Evolutionary conservation across 2,329 filamentous ascomycete genomes (phyloP).

Genomic region (Colletotrichum graminicola): DNA sequence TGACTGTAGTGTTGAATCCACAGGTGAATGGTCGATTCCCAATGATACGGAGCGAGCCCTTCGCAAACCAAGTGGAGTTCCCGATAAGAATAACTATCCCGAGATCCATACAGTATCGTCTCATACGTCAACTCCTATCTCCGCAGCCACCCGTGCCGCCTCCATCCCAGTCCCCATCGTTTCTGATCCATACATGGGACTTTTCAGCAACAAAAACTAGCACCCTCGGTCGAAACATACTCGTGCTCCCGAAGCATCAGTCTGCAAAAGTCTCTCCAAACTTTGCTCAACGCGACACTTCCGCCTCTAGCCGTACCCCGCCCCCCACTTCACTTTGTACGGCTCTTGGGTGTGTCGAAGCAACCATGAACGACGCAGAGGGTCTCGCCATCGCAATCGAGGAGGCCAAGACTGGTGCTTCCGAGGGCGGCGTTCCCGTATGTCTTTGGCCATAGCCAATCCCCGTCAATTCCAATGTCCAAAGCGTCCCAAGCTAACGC

Average conservation of each 20-base stretch:
- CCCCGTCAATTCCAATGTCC: no score
- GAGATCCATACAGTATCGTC: conserved; percentile 13
- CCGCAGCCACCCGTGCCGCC: conserved; percentile 14
- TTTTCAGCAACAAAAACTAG: conserved; percentile 9
- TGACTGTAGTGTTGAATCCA: background rate
- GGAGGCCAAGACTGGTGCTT: conserved; percentile 36
- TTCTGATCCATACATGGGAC: background rate
- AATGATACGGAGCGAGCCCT: background rate
- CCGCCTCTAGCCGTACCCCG: background rate
- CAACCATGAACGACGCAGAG: conserved; percentile 37
- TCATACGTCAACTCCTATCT: conserved; percentile 26
- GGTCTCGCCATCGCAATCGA: conserved; percentile 41
- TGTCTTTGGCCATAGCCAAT: background rate
- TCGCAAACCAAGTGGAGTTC: conserved; percentile 21
- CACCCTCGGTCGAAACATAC: background rate
- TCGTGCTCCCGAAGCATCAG: background rate
- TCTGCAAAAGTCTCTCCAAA: background rate
- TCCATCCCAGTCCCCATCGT: conserved; percentile 5
- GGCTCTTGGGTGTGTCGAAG: background rate
- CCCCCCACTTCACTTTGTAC: conserved; percentile 7
- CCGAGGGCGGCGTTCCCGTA: conserved; percentile 39
- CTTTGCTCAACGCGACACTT: background rate
- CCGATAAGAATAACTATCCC: conserved; percentile 27
- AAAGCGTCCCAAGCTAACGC: background rate
- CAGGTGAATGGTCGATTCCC: background rate